Conservation (phyloP, 495 filamentous ascomycete genomes). For the Cetradonia linearis region DNA sequence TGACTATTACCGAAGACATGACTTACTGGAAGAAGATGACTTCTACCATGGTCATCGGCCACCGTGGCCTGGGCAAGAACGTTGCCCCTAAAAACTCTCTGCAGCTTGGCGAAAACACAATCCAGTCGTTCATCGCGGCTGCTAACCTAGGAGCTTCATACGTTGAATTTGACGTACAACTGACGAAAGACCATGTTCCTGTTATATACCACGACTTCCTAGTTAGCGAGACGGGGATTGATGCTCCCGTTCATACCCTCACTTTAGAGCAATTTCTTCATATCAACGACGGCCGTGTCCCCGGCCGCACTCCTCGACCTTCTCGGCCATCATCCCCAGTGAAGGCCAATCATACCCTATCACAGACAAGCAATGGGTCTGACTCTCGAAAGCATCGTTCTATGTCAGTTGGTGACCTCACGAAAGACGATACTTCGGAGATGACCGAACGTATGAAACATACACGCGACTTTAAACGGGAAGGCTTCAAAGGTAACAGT, state of each 20-base stretch:
- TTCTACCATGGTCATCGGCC: conserved; percentile 84
- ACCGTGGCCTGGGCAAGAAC: conserved; percentile 92
- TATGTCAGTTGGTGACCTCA: conserved; percentile 46
- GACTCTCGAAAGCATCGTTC: conserved; percentile 37
- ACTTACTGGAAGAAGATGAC: conserved; percentile 90
- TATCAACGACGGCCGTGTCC: conserved; percentile 51
- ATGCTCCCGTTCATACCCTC: conserved; percentile 90
- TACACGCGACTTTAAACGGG: conserved; percentile 84
- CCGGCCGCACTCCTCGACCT: conserved; percentile 34
- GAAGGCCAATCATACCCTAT: conserved; percentile 12
- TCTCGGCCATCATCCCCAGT: conserved; percentile 41
- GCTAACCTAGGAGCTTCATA: conserved; percentile 87
- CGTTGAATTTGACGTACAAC: conserved; percentile 86
- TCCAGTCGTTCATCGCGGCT: conserved; percentile 91
- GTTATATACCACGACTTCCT: conserved; percentile 99
- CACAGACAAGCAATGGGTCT: conserved; percentile 18
- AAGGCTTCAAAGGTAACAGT: conserved; percentile 91
- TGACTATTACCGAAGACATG: conserved; percentile 77
- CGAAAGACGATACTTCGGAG: conserved; percentile 42
- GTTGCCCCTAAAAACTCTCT: conserved; percentile 66
- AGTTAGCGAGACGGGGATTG: conserved; percentile 95
- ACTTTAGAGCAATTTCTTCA: conserved; percentile 92
- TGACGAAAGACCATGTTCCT: conserved; percentile 97
- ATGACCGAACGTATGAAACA: conserved; percentile 92
- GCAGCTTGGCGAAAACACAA: conserved; percentile 91